Evolutionary conservation across 2,329 filamentous ascomycete genomes (phyloP), one percentile per base, ranked within the genome.

Genomic region (Myriosclerotinia curreyana): DNA sequence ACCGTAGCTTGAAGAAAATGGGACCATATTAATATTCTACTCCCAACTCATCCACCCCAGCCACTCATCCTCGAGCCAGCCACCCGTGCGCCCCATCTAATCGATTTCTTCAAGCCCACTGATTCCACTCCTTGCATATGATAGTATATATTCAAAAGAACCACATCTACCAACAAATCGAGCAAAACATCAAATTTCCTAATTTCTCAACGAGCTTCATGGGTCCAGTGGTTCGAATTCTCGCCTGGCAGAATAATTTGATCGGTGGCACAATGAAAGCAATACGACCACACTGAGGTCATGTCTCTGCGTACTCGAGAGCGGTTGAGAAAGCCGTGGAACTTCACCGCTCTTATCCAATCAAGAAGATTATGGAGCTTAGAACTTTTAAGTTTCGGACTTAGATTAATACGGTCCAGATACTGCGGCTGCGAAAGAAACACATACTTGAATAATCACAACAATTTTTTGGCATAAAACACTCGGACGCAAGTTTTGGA

Each of bases 101-200:
- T 31, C 28, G 40, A 42, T 14, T 5, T 40, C 5, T 40, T 14
- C 38, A 14, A 7, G 2, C 53, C 40, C 22, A n/a, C 12, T 1
- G 9, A 20, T 2, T 5, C 17, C 5, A 31, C 25, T 31, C 0
- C 8, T 5, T 14, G 31, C n/a, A 1, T 1, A 2, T 4, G 0
- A n/a, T 9, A 5, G 31, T 46, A 46, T 34, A 34, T 9, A 31
- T 11, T 31, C 0, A 15, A 3, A 3, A 5, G 2, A 3, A 2
- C 1, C 0, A 0, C 0, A 0, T 1, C 2, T 0, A 4, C 1
- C 17, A 48, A 1, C 42, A 58, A 58, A 53, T 8, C 1, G 36
- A 58, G 2, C 2, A 11, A 11, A 3, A 56, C 28, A 36, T 1
- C 25, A 2, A 2, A 7, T 50, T 31, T 31, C 15, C 7, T 3